phyloP scores from a whole-genome alignment of 306 rosid species.

The Vachellia pachyceras region DNA sequence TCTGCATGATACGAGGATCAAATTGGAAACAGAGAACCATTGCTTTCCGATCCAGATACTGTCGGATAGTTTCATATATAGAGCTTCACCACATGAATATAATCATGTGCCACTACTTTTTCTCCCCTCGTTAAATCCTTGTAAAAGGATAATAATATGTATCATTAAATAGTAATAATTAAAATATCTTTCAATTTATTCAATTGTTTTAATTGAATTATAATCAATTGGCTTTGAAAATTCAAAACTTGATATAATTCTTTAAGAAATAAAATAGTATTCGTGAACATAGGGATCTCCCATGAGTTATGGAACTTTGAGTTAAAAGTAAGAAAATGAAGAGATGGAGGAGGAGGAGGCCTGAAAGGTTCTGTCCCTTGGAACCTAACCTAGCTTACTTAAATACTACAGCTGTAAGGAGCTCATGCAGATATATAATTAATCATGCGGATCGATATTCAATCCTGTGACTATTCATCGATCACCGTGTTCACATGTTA shows the following conservation, averaged over 20 bases:
- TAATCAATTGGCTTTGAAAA: neutral
- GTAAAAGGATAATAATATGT: no score
- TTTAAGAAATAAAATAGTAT: neutral
- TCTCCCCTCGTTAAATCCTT: neutral
- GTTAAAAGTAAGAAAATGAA: neutral
- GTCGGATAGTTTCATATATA: neutral
- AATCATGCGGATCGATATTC: neutral
- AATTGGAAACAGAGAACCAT: neutral
- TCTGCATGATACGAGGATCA: neutral
- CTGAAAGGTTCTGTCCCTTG: neutral
- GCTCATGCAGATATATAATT: neutral
- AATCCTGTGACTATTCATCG: neutral
- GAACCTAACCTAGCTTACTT: neutral
- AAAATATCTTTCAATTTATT: no score
- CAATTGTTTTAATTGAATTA: neutral
- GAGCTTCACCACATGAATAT: neutral
- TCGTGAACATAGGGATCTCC: neutral
- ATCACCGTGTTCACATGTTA: neutral
- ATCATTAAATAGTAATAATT: no score
- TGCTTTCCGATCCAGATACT: conserved; percentile 1
- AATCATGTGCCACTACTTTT: neutral
- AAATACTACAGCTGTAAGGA: neutral
- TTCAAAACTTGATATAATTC: neutral
- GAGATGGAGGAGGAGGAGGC: neutral
- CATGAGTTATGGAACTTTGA: neutral